phyloP scores from a whole-genome alignment of 139 green algal species.

The Volvox reticuliferus region DNA sequence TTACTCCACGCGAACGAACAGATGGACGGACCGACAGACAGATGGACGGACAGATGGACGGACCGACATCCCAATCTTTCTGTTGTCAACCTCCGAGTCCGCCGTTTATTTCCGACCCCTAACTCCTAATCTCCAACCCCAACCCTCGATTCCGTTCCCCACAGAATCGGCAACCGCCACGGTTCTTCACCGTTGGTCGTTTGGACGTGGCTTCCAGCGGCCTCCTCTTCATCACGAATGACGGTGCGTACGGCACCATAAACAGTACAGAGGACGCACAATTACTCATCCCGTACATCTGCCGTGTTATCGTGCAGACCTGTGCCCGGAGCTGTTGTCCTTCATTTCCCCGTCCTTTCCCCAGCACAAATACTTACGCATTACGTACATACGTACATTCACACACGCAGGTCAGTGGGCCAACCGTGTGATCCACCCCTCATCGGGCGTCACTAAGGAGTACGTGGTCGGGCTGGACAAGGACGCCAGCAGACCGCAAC shows the following conservation, averaged over 20 bases:
- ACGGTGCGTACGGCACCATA: conserved; percentile 69
- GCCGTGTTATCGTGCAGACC: background rate
- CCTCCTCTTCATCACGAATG: conserved; percentile 97
- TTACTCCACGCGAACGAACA: too few relatives aligned
- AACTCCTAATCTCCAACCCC: background rate
- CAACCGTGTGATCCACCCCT: conserved; percentile 72
- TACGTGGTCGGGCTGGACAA: conserved; percentile 79
- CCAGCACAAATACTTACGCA: background rate
- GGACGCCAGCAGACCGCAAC: conserved; percentile 56
- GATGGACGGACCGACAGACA: too few relatives aligned
- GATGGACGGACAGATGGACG: too few relatives aligned
- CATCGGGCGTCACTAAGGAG: conserved; percentile 76
- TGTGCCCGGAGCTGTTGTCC: background rate
- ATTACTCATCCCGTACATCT: background rate
- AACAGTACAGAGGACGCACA: background rate
- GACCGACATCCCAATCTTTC: too few relatives aligned
- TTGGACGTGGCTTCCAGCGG: conserved; percentile 92
- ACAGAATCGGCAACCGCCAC: conserved; percentile 68
- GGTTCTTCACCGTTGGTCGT: conserved; percentile 95
- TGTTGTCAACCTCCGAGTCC: too few relatives aligned
- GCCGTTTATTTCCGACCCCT: too few relatives aligned
- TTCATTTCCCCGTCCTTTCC: background rate
- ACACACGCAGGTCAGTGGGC: conserved; percentile 75
- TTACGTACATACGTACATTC: background rate
- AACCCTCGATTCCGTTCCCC: background rate